Evolutionary conservation across 2,329 filamentous ascomycete genomes (phyloP), one percentile per base, ranked within the genome.

Genomic region (Talaromyces atroroseus): DNA sequence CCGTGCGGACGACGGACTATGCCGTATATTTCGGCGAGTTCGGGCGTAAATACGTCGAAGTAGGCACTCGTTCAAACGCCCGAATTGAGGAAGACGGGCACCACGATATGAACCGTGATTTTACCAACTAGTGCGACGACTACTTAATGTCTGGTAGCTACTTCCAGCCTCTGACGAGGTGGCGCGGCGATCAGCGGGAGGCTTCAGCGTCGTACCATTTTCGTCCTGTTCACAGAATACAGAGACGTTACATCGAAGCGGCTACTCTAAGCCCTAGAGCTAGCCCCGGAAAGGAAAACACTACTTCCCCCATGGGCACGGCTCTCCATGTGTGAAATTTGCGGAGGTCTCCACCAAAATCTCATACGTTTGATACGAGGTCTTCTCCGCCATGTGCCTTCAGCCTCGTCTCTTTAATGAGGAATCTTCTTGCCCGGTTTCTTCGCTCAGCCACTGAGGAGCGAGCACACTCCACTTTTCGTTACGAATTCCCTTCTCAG

Each of bases 141-240:
- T 10, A 29, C 7, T 14, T 36, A 36, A 14, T 34, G 11, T 2
- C 2, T 8, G 24, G 26, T 24, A 32, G 34, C 52, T 40, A 54
- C 21, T 10, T 7, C 32, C 36, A 44, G 29, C 53, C 38, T 50
- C 24, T 56, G 46, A 50, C 46, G 53, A 36, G 38, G 53, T 50
- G 48, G 46, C 48, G 53, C 21, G 47, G 38, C 20, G 53, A 56
- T 56, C 52, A 49, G 20, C 52, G 45, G 52, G 23, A 54, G 52
- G 52, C 52, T 54, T 48, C 26, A 18, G 49, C 49, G 6, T 42
- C 14, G 23, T 11, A 20, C 38, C 38, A 4, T 42, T 32, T 42
- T 42, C 38, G 1, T 7, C 12, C n/a, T 3, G 3, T 20, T 20
- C 12, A 3, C n/a, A 18, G 20, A 16, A 6, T 5, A 26, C 26